Conservation (phyloP, 2,329 filamentous ascomycete genomes). For the Hypomyces perniciosus region DNA sequence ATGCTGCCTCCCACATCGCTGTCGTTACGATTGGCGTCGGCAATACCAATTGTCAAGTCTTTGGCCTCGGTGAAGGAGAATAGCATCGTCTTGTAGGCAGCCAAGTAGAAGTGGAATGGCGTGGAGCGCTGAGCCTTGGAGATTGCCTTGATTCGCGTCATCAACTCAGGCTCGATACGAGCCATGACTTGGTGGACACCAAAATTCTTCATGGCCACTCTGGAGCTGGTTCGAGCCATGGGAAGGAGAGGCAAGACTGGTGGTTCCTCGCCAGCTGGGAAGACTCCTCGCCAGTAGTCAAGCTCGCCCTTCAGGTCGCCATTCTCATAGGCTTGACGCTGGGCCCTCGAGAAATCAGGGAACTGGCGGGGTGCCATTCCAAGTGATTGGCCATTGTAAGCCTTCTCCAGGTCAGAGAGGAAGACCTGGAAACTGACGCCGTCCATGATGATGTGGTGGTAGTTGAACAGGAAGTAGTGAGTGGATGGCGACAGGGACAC, state of each 20-base stretch:
- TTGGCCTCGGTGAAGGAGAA: slow-evolving; percentile 25
- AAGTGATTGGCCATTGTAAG: slow-evolving; percentile 29
- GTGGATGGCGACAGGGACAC: slow-evolving; percentile 24
- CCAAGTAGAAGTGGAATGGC: slow-evolving; percentile 42
- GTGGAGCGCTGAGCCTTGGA: slow-evolving; percentile 16
- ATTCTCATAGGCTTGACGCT: slow-evolving; percentile 23
- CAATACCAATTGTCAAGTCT: slow-evolving; percentile 43
- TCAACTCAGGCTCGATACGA: slow-evolving; percentile 16
- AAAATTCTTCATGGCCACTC: slow-evolving; percentile 16
- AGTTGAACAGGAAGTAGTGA: slow-evolving; percentile 37
- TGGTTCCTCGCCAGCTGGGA: slow-evolving; percentile 14
- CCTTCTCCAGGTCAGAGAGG: slow-evolving; percentile 36
- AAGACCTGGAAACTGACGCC: slow-evolving; percentile 39
- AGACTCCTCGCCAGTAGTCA: slow-evolving; percentile 28
- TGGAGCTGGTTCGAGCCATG: slow-evolving; percentile 17
- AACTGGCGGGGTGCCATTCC: slow-evolving; percentile 25
- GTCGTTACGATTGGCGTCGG: slow-evolving; percentile 39
- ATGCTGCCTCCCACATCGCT: slow-evolving; percentile 27
- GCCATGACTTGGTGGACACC: slow-evolving; percentile 13
- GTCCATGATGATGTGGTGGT: slow-evolving; percentile 48
- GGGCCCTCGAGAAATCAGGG: slow-evolving; percentile 27
- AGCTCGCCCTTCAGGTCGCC: slow-evolving; percentile 26
- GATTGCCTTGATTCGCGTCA: slow-evolving; percentile 18
- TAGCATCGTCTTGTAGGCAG: slow-evolving; percentile 34
- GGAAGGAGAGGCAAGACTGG: slow-evolving; percentile 28